Conservation (phyloP, 2,329 filamentous ascomycete genomes). For the Diaporthe aspalathi region DNA sequence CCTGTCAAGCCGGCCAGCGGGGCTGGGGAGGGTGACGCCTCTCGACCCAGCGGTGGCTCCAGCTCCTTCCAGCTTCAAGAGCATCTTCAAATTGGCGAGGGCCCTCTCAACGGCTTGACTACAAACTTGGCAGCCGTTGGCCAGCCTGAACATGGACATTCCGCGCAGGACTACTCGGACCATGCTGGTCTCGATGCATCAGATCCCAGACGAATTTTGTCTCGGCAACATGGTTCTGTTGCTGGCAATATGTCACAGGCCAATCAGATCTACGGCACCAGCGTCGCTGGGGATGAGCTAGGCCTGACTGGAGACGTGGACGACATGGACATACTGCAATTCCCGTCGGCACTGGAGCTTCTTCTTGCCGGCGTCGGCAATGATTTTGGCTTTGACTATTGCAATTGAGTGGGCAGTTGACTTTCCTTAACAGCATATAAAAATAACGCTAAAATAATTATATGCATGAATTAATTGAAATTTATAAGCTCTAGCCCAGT, state of each 20-base stretch:
- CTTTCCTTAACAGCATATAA: too few relatives aligned
- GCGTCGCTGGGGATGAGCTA: not conserved
- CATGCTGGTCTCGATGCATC: not conserved
- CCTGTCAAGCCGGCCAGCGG: not conserved
- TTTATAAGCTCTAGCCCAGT: too few relatives aligned
- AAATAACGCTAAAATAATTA: too few relatives aligned
- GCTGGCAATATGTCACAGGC: not conserved
- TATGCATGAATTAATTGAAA: too few relatives aligned
- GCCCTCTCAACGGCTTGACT: not conserved
- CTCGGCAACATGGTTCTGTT: not conserved
- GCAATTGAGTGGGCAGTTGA: too few relatives aligned
- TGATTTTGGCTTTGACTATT: conserved; percentile 3
- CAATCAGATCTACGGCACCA: not conserved
- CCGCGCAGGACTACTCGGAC: not conserved
- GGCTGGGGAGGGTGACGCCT: not conserved
- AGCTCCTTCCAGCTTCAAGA: not conserved
- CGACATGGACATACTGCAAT: conserved; percentile 6
- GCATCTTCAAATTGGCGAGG: not conserved
- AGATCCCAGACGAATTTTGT: not conserved
- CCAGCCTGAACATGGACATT: not conserved
- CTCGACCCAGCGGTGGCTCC: not conserved
- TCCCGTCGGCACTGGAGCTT: conserved; percentile 8
- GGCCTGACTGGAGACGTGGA: not conserved
- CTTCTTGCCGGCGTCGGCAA: conserved; percentile 14
- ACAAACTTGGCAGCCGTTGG: not conserved